These are phyloP conservation scores for Rasamsonia emersonii DNA, from an alignment of 2,329 filamentous ascomycete species.

Conservation along the genomic window DNA sequence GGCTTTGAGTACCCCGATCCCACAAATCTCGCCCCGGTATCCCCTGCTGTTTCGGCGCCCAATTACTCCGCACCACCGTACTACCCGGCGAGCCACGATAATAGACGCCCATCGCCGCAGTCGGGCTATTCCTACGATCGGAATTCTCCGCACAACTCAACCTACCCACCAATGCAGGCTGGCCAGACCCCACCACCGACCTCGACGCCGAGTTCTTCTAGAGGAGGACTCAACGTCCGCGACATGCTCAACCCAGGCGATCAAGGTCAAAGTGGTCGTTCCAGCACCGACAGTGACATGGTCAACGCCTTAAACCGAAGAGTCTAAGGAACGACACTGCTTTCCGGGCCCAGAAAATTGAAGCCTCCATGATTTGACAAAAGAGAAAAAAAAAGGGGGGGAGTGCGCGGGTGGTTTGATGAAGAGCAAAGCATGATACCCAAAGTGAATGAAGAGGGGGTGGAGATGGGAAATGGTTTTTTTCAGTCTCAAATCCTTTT, in stretches of 20 bases:
- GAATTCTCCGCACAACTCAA: constrained; percentile 35
- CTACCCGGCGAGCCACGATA: constrained; percentile 27
- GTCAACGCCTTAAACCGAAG: constrained; percentile 39
- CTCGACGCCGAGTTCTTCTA: constrained; percentile 25
- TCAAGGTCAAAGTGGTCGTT: constrained; percentile 26
- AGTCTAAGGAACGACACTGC: constrained; percentile 23
- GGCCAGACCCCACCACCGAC: constrained; percentile 32
- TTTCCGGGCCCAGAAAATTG: not conserved
- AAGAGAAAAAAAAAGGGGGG: constrained; percentile 3
- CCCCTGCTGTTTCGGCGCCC: constrained; percentile 34
- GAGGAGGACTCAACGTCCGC: constrained; percentile 39
- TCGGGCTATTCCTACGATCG: constrained; percentile 35
- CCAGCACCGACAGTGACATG: constrained; percentile 43
- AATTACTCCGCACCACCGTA: constrained; percentile 34
- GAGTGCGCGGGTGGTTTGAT: too few relatives aligned
- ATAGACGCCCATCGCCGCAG: constrained; percentile 38
- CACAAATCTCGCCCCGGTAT: constrained; percentile 39
- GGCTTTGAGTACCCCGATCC: constrained; percentile 41
- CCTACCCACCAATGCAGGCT: constrained; percentile 29
- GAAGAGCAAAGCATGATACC: not conserved
- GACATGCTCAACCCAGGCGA: constrained; percentile 40
- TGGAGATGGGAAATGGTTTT: not conserved
- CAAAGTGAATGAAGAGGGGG: not conserved
- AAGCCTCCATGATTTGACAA: not conserved
- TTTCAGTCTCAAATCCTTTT: constrained; percentile 1